A percentile compares a stretch with the other conserved stretches of the same genome.
phyloP scores from a whole-genome alignment of 768 basidiomycete species.

The Suillus luteus region DNA sequence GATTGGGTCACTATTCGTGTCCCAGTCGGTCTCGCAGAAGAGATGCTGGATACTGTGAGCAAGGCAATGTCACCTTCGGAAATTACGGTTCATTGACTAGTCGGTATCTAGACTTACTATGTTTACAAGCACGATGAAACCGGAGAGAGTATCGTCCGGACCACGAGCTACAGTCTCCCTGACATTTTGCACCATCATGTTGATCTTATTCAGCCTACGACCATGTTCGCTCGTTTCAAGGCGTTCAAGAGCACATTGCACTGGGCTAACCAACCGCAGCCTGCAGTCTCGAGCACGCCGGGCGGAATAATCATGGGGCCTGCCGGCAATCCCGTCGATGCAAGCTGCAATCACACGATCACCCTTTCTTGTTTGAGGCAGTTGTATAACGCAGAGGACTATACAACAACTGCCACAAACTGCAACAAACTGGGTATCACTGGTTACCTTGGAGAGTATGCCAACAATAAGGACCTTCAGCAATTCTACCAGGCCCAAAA shows the following conservation, averaged over 20 bases:
- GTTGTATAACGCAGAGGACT: conserved; percentile 55
- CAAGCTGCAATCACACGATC: conserved; percentile 36
- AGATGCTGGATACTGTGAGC: not conserved
- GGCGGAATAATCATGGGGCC: not conserved
- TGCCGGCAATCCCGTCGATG: not conserved
- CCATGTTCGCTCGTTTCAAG: not conserved
- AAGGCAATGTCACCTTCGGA: not conserved
- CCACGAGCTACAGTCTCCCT: not conserved
- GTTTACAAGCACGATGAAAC: not conserved
- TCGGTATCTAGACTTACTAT: not conserved
- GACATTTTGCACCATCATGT: not conserved
- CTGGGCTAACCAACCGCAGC: not conserved
- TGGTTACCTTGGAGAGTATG: conserved; percentile 53
- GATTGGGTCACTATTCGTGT: not conserved
- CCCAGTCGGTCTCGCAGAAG: not conserved
- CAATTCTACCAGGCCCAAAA: conserved; percentile 50
- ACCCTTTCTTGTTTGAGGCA: conserved; percentile 56
- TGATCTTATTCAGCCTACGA: not conserved
- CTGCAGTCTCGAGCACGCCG: not conserved
- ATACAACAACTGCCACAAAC: conserved; percentile 41
- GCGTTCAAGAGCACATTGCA: not conserved
- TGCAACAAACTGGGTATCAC: conserved; percentile 56
- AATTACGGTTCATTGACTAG: not conserved
- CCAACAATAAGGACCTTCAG: conserved; percentile 53
- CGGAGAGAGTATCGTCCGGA: not conserved